Base-by-base conservation (phyloP, 495 filamentous ascomycete genomes). In the Penicillium argentinense region DNA sequence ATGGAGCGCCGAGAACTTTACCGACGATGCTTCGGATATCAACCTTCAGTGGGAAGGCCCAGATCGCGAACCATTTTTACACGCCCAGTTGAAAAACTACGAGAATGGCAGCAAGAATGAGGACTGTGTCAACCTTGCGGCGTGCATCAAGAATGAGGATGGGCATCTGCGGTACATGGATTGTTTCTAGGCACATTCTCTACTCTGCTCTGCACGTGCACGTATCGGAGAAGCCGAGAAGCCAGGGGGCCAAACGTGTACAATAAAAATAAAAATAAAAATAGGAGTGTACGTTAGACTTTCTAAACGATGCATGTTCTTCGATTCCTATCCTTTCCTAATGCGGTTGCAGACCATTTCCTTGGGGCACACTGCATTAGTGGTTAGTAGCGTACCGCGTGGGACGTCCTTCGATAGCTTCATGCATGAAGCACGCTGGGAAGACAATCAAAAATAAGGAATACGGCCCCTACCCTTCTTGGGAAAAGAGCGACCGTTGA, bases 101-200 rank as follows among this genome's bases (percentile, higher is more conserved):
- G 50, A 48, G 2, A 18, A 45, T 6, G 60, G 57, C 23, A 28
- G 28, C 5, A 9, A 39, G 1, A 28, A 45, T 16, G 34, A 45
- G 6, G 41, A 49, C 5, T 17, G 30, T 13, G 47, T 63, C 28
- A 63, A 63, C 23, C 29, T 63, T 47, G 57, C 39, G 8, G 28
- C 42, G 11, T 63, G 60, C 30, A 63, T 63, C 42, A 63, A 60
- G 45, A 63, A 63, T n/a, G 60, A 60, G 29, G 51, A 63, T 49
- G 60, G 60, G 6, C 41, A 41, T 24, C 39, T 60, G 40, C 42
- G 38, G 3, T 63, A 41, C 48, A 63, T 63, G 60, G 49, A 55
- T 27, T 63, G 60, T 48, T 60, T 63, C 42, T 63, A 60, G 33
- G 6, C 33, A 16, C 13, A 16, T 9, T 19, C 9, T 17, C 12